phyloP scores from a whole-genome alignment of 208 protist genomes.

The Trypanosoma theileri region DNA sequence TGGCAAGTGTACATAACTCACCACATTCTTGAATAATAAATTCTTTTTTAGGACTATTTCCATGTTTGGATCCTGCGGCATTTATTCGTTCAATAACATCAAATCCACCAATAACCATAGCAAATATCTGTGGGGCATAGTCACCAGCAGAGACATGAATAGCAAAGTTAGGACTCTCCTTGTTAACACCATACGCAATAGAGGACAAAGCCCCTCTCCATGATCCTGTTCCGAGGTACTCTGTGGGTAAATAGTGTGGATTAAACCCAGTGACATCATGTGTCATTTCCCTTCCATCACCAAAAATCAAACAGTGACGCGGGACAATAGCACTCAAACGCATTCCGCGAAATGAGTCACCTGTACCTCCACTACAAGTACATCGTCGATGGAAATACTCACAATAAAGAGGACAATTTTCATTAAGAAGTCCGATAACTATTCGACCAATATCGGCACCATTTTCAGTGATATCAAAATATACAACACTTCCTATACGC shows the following conservation, averaged over 20 bases:
- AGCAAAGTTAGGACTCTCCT: constrained; percentile 85
- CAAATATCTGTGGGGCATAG: constrained; percentile 84
- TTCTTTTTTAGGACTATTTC: constrained; percentile 73
- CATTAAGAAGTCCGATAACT: constrained; percentile 85
- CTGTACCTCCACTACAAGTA: constrained; percentile 69
- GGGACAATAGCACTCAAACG: constrained; percentile 69
- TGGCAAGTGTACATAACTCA: constrained; percentile 86
- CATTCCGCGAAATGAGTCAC: constrained; percentile 84
- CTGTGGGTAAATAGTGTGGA: constrained; percentile 69
- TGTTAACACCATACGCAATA: constrained; percentile 72
- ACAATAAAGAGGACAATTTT: constrained; percentile 88
- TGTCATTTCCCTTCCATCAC: constrained; percentile 77
- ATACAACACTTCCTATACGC: constrained; percentile 86
- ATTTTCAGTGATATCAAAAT: constrained; percentile 86
- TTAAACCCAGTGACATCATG: constrained; percentile 80
- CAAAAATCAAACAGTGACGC: constrained; percentile 79
- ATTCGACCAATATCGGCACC: constrained; percentile 76
- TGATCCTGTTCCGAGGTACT: constrained; percentile 63
- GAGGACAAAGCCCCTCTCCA: constrained; percentile 82
- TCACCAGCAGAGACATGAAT: constrained; percentile 84
- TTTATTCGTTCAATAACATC: constrained; percentile 88
- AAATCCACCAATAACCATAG: constrained; percentile 83
- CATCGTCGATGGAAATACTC: constrained; percentile 89
- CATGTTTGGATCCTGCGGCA: constrained; percentile 73
- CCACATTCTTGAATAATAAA: constrained; percentile 80